phyloP scores from a whole-genome alignment of 306 rosid species.

The Trifolium fragiferum region DNA sequence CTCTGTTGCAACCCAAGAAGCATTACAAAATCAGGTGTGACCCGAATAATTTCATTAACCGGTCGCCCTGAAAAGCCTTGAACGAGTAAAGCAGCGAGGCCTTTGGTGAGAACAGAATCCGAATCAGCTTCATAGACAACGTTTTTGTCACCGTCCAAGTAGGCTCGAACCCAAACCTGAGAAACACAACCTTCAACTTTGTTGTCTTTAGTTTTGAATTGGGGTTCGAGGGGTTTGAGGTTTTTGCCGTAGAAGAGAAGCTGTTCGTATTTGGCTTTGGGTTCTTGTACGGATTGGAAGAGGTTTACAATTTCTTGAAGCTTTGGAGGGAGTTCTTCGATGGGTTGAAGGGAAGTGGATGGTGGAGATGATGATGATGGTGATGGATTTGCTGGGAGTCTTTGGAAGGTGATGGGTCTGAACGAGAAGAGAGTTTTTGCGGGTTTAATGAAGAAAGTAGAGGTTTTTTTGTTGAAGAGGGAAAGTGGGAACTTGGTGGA shows the following conservation, averaged over 20 bases:
- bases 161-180: slow-evolving; percentile 98
- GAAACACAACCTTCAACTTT: slow-evolving; percentile 97
- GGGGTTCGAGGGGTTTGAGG: slow-evolving; percentile 75
- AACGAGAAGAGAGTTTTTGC: slow-evolving; percentile 41
- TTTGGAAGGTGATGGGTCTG: slow-evolving; percentile 68
- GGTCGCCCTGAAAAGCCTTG: slow-evolving; percentile 80
- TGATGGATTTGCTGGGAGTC: slow-evolving; percentile 45
- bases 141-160: slow-evolving; percentile 59
- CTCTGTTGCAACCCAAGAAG: slow-evolving; percentile 94
- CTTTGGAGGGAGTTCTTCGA: slow-evolving; percentile 95
- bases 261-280: slow-evolving; percentile 85
- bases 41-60: slow-evolving; percentile 60
- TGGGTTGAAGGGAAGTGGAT: slow-evolving; percentile 61
- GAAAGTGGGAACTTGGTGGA: slow-evolving; percentile 48
- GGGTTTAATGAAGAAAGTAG: slow-evolving; percentile 15
- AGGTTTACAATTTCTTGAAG: slow-evolving; percentile 86
- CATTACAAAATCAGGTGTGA: slow-evolving; percentile 76
- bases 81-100: slow-evolving; percentile 89
- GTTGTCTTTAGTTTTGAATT: slow-evolving; percentile 70
- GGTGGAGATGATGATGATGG: slow-evolving; percentile 48
- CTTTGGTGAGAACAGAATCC: slow-evolving; percentile 84
- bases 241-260: slow-evolving; percentile 88
- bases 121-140: slow-evolving; percentile 92
- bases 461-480: slow-evolving; percentile 16
- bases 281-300: slow-evolving; percentile 79